Conservation (phyloP, 2,329 filamentous ascomycete genomes). For the Alternaria infectoria region DNA sequence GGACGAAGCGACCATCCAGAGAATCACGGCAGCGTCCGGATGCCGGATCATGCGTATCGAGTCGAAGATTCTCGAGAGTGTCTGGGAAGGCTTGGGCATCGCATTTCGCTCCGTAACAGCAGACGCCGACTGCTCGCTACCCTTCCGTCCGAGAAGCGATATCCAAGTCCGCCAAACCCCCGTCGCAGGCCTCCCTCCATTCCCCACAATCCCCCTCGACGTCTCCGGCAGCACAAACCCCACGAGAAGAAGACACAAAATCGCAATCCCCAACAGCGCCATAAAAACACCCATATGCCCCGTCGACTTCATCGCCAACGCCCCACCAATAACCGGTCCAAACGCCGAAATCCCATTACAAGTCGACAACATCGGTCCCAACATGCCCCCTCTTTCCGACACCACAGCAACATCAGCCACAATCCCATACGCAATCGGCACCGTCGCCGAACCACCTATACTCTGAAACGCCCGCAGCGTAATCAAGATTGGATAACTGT, state of each 20-base stretch:
- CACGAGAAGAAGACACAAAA: not conserved
- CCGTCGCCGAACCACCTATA: not conserved
- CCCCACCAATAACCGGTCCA: not conserved
- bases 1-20: not conserved
- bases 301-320: not conserved
- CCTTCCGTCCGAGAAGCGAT: not conserved
- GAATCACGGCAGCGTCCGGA: not conserved
- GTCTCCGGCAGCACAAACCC: not conserved
- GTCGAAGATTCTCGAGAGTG: not conserved
- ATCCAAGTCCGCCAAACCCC: not conserved
- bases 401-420: not conserved
- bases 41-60: not conserved
- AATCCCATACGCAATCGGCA: not conserved
- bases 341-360: not conserved
- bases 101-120: not conserved
- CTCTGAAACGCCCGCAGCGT: not conserved
- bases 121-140: not conserved
- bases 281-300: not conserved
- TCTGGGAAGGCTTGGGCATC: not conserved
- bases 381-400: not conserved
- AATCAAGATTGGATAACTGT: not conserved
- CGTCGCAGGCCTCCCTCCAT: not conserved
- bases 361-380: not conserved
- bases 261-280: not conserved
- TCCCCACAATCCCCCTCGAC: not conserved